Conservation (phyloP, 441 rosid species). For the Populus hybrid region DNA sequence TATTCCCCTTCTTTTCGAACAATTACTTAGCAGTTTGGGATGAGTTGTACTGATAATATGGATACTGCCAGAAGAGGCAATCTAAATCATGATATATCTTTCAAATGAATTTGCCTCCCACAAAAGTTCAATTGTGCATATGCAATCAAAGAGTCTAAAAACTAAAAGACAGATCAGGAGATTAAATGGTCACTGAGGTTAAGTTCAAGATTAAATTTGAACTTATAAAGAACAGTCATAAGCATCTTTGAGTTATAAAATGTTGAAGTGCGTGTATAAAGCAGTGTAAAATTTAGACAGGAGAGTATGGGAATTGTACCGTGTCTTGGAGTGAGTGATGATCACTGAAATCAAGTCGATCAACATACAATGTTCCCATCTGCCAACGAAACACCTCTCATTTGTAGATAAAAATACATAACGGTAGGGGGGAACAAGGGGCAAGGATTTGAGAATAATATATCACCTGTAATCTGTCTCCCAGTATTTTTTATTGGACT, state of each 20-base stretch:
- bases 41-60: background rate
- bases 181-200: background rate
- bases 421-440: background rate
- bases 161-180: background rate
- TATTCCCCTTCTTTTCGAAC: background rate
- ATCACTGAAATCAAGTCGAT: constrained; percentile 70
- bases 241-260: background rate
- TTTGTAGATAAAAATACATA: background rate
- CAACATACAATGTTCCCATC: constrained; percentile 57
- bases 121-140: background rate
- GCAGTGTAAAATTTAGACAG: background rate
- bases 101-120: background rate
- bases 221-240: background rate
- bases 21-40: background rate
- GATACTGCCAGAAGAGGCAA: background rate
- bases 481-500: background rate
- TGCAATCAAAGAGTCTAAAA: background rate
- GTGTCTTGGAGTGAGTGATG: constrained; percentile 52
- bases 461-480: background rate
- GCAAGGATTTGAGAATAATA: background rate
- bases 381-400: constrained; percentile 28
- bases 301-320: constrained; percentile 33
- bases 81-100: background rate
- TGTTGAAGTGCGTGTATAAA: background rate
- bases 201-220: background rate